These are phyloP conservation scores for Dioscorea alata DNA, from an alignment of 106 monocot genomes.

Conservation along the genomic window DNA sequence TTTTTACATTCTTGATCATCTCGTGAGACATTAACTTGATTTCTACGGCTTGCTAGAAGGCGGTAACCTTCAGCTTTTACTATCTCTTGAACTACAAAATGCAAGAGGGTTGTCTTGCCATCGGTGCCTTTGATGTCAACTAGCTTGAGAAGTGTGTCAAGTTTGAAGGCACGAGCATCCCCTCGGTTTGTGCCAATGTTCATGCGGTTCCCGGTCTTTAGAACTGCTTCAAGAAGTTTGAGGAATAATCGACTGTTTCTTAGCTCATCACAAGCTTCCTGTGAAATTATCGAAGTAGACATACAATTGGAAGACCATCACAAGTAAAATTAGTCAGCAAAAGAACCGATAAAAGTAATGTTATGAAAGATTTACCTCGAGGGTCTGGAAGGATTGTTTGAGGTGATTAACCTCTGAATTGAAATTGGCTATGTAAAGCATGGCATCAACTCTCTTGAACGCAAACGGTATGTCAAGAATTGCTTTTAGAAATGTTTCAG, in stretches of 20 bases:
- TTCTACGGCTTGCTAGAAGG: not conserved
- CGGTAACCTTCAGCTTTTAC: constrained; percentile 28
- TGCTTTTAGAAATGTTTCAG: constrained; percentile 40
- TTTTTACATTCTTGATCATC: constrained; percentile 27
- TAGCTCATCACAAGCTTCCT: constrained; percentile 46
- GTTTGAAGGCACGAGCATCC: constrained; percentile 44
- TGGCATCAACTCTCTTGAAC: constrained; percentile 45
- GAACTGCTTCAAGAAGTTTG: constrained; percentile 41
- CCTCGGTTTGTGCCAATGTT: constrained; percentile 40
- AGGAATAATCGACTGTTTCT: constrained; percentile 32
- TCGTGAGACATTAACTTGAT: not conserved
- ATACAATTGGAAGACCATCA: not conserved
- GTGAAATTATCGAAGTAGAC: not conserved
- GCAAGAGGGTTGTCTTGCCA: constrained; percentile 48
- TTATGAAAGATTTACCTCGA: constrained; percentile 15
- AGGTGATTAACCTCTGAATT: constrained; percentile 31
- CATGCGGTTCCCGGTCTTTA: constrained; percentile 56
- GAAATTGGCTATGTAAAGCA: constrained; percentile 40
- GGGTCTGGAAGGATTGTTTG: constrained; percentile 28
- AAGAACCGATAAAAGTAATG: not conserved
- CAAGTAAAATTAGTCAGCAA: not conserved
- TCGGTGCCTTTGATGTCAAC: constrained; percentile 47
- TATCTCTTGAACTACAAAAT: constrained; percentile 53
- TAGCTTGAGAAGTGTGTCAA: constrained; percentile 44
- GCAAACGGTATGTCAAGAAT: constrained; percentile 47